phyloP scores from a whole-genome alignment of 176 grass and related monocot species.

The Paspalum notatum region DNA sequence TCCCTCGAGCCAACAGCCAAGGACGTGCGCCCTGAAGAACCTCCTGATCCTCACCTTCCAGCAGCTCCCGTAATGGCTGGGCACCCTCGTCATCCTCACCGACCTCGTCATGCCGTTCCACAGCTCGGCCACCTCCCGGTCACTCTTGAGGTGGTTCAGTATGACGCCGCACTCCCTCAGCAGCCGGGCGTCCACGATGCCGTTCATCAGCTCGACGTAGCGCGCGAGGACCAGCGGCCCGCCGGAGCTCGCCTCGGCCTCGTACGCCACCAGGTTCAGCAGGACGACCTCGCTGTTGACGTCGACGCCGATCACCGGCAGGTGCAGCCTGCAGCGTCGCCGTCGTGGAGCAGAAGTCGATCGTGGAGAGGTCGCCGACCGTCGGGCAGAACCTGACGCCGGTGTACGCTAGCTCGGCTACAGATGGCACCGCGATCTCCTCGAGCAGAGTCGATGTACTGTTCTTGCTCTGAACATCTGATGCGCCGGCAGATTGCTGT shows the following conservation, averaged over 20 bases:
- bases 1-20: slow-evolving; percentile 37
- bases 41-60: slow-evolving; percentile 64
- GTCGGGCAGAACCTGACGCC: slow-evolving; percentile 59
- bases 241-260: slow-evolving; percentile 52
- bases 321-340: slow-evolving; percentile 45
- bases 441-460: slow-evolving; percentile 54
- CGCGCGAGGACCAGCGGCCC: slow-evolving; percentile 46
- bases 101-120: slow-evolving; percentile 91
- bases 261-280: slow-evolving; percentile 78
- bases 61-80: not conserved
- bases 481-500: not conserved
- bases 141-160: slow-evolving; percentile 75
- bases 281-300: slow-evolving; percentile 54
- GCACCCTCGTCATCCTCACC: slow-evolving; percentile 72
- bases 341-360: slow-evolving; percentile 43
- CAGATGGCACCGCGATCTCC: slow-evolving; percentile 75
- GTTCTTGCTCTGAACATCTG: not conserved
- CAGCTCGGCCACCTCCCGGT: slow-evolving; percentile 59
- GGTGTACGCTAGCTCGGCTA: slow-evolving; percentile 55
- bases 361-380: slow-evolving; percentile 32
- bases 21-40: slow-evolving; percentile 45
- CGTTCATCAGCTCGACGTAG: slow-evolving; percentile 95
- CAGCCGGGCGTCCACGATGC: slow-evolving; percentile 61
- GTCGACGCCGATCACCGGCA: slow-evolving; percentile 62
- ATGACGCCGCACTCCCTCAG: slow-evolving; percentile 61